Percentiles rank a stretch among this genome's conserved stretches.
Evolutionary conservation across 2,329 filamentous ascomycete species (phyloP).

Genomic region (Fusarium sp.): DNA sequence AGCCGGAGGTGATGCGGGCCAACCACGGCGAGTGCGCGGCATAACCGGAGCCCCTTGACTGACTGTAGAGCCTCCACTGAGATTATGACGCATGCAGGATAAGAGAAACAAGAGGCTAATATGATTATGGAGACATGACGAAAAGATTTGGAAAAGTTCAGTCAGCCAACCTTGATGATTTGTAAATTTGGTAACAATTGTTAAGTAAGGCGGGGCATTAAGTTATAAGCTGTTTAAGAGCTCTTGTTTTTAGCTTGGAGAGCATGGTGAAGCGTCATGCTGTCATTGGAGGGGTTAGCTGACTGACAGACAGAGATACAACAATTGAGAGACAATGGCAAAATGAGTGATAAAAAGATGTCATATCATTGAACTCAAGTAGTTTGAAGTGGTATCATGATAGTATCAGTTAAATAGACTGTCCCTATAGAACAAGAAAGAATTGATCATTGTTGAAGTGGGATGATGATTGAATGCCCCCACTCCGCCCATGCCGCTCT

Average conservation of each 20-base stretch:
- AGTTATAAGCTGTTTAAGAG: conserved; percentile 10
- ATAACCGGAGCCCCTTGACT: not conserved
- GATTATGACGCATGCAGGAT: conserved; percentile 16
- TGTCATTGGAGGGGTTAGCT: conserved; percentile 38
- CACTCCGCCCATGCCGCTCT: conserved; percentile 20
- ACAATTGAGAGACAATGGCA: not conserved
- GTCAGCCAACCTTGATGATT: conserved; percentile 33
- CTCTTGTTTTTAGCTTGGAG: conserved; percentile 16
- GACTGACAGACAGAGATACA: too few species aligned
- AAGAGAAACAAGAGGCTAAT: not conserved
- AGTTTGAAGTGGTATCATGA: conserved; percentile 24
- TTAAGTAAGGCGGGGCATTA: not conserved
- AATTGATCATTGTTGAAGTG: conserved; percentile 14
- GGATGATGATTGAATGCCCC: conserved; percentile 41
- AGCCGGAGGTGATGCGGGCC: conserved; percentile 16
- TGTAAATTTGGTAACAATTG: conserved; percentile 23
- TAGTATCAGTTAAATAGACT: conserved; percentile 7
- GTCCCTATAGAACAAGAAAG: not conserved
- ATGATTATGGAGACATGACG: conserved; percentile 40
- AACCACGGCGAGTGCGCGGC: conserved; percentile 24
- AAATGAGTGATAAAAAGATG: not conserved
- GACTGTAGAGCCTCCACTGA: not conserved
- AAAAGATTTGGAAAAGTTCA: conserved; percentile 16
- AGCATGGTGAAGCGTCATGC: conserved; percentile 26
- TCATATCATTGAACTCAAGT: not conserved